Percentiles rank a stretch among this genome's conserved stretches.
These are phyloP conservation scores for Gamsiella multidivaricata DNA, from an alignment of 192 early-diverging fungal species.

Conservation along the genomic window DNA sequence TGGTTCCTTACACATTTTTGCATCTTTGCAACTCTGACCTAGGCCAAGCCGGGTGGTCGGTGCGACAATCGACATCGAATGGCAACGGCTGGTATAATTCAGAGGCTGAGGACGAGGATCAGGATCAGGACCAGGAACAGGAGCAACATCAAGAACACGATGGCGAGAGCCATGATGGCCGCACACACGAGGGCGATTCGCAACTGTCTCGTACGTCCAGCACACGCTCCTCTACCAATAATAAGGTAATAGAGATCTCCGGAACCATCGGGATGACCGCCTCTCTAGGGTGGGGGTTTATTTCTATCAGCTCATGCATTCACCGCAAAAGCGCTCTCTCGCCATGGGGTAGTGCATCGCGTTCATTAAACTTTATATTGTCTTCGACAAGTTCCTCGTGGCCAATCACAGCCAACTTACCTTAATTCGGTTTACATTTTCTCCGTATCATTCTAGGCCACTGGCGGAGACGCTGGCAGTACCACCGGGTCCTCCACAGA, in stretches of 20 bases:
- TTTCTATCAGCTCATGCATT: too few species aligned
- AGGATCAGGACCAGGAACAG: slow-evolving; percentile 39
- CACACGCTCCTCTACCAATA: slow-evolving; percentile 34
- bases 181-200: background rate
- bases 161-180: slow-evolving; percentile 17
- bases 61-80: slow-evolving; percentile 47
- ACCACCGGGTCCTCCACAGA: slow-evolving; percentile 48
- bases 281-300: too few species aligned
- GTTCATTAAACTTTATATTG: background rate
- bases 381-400: background rate
- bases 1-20: too few species aligned
- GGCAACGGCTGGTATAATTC: slow-evolving; percentile 55
- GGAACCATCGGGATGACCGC: too few species aligned
- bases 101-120: slow-evolving; percentile 48
- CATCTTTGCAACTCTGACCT: too few species aligned
- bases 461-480: slow-evolving; percentile 25
- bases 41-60: slow-evolving; percentile 47
- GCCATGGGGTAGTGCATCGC: background rate
- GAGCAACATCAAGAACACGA: slow-evolving; percentile 40
- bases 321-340: too few species aligned
- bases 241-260: too few species aligned
- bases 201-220: slow-evolving; percentile 42
- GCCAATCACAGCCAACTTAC: too few species aligned
- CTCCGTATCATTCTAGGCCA: slow-evolving; percentile 25
- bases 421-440: background rate